A percentile compares a stretch with the other conserved stretches of the same genome.
Evolutionary conservation across 2,329 filamentous ascomycete species (phyloP).

Genomic region (Alternaria novae-zelandiae): DNA sequence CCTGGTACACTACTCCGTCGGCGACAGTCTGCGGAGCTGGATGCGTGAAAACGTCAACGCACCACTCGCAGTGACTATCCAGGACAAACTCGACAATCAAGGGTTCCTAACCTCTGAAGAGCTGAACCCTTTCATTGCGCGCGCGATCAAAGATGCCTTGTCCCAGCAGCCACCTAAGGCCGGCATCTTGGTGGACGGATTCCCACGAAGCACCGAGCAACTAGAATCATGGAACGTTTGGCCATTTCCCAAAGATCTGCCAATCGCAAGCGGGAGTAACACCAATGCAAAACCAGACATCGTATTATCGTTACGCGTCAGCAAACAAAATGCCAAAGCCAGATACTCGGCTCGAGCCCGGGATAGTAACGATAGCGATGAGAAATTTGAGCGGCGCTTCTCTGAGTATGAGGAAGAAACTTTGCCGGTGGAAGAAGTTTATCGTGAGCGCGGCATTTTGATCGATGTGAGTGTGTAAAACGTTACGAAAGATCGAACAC

Average conservation of each 20-base stretch:
- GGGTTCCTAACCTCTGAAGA: neutral
- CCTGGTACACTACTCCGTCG: neutral
- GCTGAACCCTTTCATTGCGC: neutral
- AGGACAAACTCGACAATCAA: constrained; percentile 5
- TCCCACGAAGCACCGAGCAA: constrained; percentile 1
- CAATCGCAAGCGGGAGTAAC: neutral
- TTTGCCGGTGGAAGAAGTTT: neutral
- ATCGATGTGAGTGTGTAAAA: neutral
- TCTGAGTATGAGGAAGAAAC: neutral
- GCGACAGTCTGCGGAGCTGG: constrained; percentile 1
- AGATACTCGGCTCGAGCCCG: constrained; percentile 1
- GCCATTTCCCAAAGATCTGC: constrained; percentile 1
- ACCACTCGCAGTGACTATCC: neutral
- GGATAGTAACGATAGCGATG: constrained; percentile 3
- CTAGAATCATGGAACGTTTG: neutral
- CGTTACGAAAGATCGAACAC: neutral
- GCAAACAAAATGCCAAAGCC: neutral
- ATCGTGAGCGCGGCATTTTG: constrained; percentile 1
- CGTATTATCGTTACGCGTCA: constrained; percentile 1
- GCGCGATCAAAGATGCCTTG: neutral
- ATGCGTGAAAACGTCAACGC: neutral
- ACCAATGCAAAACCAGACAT: constrained; percentile 1
- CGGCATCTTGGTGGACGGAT: constrained; percentile 1
- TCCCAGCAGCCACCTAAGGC: neutral
- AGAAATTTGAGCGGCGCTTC: constrained; percentile 4